These are phyloP conservation scores for Zygoascus biomembranicola DNA, from an alignment of 805 yeast genomes.

Conservation along the genomic window DNA sequence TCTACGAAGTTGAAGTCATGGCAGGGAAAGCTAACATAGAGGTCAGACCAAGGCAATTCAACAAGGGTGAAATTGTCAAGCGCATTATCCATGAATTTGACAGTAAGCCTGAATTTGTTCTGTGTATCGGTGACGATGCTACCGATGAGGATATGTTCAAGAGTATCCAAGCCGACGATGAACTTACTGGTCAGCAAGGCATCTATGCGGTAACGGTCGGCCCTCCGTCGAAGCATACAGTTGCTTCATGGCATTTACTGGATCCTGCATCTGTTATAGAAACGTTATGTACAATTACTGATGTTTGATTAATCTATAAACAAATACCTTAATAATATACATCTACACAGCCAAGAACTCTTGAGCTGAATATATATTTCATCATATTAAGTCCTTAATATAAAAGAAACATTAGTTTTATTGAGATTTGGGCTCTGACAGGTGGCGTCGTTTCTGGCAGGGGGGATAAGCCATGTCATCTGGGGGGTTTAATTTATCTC, in stretches of 20 bases:
- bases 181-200: conserved; percentile 28
- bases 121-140: conserved; percentile 91
- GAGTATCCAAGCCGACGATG: conserved; percentile 19
- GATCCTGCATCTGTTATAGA: conserved; percentile 82
- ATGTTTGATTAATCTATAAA: not conserved
- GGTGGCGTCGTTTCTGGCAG: no score
- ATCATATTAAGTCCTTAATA: not conserved
- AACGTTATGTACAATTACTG: conserved; percentile 36
- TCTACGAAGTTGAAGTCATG: conserved; percentile 89
- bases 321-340: not conserved
- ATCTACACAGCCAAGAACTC: not conserved
- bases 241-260: conserved; percentile 75
- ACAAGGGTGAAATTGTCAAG: conserved; percentile 93
- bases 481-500: no score
- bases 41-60: conserved; percentile 90
- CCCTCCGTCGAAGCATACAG: conserved; percentile 78
- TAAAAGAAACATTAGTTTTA: no score
- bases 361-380: not conserved
- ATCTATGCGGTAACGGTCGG: conserved; percentile 85
- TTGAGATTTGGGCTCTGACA: no score
- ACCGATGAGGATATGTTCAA: conserved; percentile 98
- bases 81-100: conserved; percentile 49
- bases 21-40: conserved; percentile 95
- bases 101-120: conserved; percentile 56
- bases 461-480: no score